Evolutionary conservation across 495 filamentous ascomycete species (phyloP).

Genomic region (Aspergillus nidulans): DNA sequence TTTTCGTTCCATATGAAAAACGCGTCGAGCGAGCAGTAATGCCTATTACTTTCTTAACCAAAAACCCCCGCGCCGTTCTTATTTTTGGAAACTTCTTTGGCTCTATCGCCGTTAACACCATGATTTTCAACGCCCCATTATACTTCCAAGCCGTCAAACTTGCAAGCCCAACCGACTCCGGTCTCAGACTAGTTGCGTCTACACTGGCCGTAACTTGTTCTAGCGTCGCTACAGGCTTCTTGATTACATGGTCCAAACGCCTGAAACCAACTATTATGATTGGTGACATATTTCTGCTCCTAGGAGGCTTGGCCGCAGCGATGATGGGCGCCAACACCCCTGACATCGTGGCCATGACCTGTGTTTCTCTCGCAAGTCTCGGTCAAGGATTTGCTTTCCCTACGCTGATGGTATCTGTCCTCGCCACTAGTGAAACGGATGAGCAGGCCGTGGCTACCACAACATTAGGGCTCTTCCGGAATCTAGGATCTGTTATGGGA

Average conservation of each 20-base stretch:
- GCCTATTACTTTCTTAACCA: conserved; percentile 58
- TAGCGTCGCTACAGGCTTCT: conserved; percentile 62
- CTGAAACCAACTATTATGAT: conserved; percentile 59
- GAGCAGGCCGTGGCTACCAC: conserved; percentile 73
- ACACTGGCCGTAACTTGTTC: conserved; percentile 53
- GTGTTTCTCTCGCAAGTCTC: conserved; percentile 55
- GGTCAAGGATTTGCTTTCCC: conserved; percentile 66
- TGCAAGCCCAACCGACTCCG: conserved; percentile 64
- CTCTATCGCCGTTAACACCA: conserved; percentile 58
- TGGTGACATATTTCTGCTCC: conserved; percentile 47
- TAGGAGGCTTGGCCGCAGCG: conserved; percentile 52
- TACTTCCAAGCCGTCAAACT: conserved; percentile 80
- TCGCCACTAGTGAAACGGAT: conserved; percentile 61
- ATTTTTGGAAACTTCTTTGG: conserved; percentile 67
- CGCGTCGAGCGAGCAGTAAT: conserved; percentile 62
- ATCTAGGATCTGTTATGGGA: conserved; percentile 66
- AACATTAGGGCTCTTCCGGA: conserved; percentile 64
- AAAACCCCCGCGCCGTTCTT: conserved; percentile 59
- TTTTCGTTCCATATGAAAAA: conserved; percentile 61
- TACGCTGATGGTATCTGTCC: conserved; percentile 59
- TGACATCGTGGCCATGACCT: conserved; percentile 54
- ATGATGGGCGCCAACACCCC: conserved; percentile 53
- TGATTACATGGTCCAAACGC: conserved; percentile 62
- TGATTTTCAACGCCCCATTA: conserved; percentile 73
- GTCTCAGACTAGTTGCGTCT: conserved; percentile 62